Evolutionary conservation across 2,329 filamentous ascomycete species (phyloP), one percentile per base, ranked within the genome.

Genomic region (Lasiodiplodia sp.): DNA sequence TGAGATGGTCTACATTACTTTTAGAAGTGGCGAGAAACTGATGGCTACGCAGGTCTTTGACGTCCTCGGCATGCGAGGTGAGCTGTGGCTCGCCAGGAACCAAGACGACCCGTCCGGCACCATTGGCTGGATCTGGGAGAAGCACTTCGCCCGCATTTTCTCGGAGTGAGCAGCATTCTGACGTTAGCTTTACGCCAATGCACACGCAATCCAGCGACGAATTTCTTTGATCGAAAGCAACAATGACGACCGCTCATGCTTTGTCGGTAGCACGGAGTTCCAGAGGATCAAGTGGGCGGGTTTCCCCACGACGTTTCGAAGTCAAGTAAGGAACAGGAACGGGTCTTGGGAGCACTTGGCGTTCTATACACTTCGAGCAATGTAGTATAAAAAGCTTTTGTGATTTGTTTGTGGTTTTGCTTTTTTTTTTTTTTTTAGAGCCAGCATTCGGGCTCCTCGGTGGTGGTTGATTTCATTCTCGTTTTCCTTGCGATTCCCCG

Each of bases 71-170:
- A 94, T 97, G 80, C 97, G 97, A 79, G 96, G 96, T 71, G 96
- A 99, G 83, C 87, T 98, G 60, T 99, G 96, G 96, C 88, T 99
- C 68, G 96, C 96, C 66, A 93, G 93, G 80, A 99, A 99, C 78
- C 96, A 99, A 81, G 96, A 99, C 76, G 96, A 99, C 79, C 83
- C 89, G 1, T 86, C 84, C 12, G 87, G 91, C 72, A 87, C 90
- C 72, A 90, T 98, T 40, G 96, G 96, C 64, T 99, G 96, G 96
- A 97, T 99, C 75, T 99, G 96, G 96, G 97, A 94, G 75, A 97
- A 97, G 80, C 96, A 99, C 82, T 99, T 99, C 84, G 79, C 79
- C 25, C 73, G 79, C 23, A 80, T 80, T 34, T 66, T 80, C 47
- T 77, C 78, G 6, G 79, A 80, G 67, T 78, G 79, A 55, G 37